These are phyloP conservation scores for Fusarium beomiforme DNA, from an alignment of 2,329 filamentous ascomycete species.

Conservation along the genomic window DNA sequence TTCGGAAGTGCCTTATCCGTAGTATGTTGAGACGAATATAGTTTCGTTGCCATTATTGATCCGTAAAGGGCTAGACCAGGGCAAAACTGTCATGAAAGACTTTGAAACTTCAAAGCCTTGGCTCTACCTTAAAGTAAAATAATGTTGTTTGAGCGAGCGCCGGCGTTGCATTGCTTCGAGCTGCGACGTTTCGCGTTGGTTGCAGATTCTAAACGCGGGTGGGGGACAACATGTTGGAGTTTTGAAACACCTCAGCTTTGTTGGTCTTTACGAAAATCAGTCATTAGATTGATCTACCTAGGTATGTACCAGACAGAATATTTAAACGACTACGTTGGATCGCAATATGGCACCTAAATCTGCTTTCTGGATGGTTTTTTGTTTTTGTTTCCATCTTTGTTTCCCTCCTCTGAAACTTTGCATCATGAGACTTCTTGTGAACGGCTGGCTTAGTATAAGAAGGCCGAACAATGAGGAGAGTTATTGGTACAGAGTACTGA, in stretches of 20 bases:
- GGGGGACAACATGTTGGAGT: not conserved
- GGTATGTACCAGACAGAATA: not conserved
- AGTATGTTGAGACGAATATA: conserved; percentile 28
- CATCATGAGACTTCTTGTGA: not conserved
- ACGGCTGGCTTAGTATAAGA: not conserved
- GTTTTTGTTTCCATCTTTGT: no score
- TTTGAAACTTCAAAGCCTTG: conserved; percentile 12
- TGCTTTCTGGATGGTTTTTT: not conserved
- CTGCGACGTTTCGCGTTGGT: conserved; percentile 30
- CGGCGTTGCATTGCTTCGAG: not conserved
- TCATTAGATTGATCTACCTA: not conserved
- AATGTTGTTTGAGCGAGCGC: not conserved
- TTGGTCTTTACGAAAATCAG: not conserved
- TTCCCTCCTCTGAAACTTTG: not conserved
- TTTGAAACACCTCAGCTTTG: not conserved
- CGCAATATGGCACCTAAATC: not conserved
- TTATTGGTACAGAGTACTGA: not conserved
- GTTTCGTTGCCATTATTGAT: conserved; percentile 30
- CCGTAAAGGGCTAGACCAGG: not conserved
- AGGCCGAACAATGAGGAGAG: not conserved
- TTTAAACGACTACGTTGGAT: not conserved
- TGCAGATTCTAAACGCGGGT: conserved; percentile 14
- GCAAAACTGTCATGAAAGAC: not conserved
- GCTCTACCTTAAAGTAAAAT: not conserved
- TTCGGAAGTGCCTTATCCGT: conserved; percentile 40